Base-by-base conservation (phyloP, 495 filamentous ascomycete genomes). In the Pyronema omphalodes region DNA sequence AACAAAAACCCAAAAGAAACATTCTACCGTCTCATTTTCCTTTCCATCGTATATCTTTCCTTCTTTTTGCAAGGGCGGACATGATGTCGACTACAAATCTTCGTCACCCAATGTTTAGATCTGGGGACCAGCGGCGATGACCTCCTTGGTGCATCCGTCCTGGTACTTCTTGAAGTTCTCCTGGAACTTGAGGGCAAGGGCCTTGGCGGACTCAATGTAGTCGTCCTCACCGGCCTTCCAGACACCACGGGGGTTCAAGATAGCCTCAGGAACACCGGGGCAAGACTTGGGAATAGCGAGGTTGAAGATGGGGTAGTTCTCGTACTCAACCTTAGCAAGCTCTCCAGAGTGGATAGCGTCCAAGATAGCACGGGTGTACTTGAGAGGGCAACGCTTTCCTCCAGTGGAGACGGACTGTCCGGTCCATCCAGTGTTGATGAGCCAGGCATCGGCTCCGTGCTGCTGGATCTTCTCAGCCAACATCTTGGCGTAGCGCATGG, bases 371-470 rank as follows among this genome's bases (percentile, higher is more conserved):
- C 91, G 87, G 40, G 91, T 98, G 76, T 96, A 96, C 76, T 95
- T 94, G 64, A 96, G 79, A 50, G 93, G 89, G 81, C 91, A 96
- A 61, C 93, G 86, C 78, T 94, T 95, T 68, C 93, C 91, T 61
- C 89, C 91, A 63, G 87, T 91, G 67, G 80, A 80, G 67, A 86
- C 87, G 62, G 88, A 86, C 67, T 91, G 93, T 67, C 93, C 93
- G 66, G 94, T 89, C 93, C 93, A 98, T 58, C 91, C 91, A 58
- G 91, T 98, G 80, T 98, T 98, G 68, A 98, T 79, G 52, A 98
- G 75, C 91, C 91, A 98, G 66, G 91, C 91, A 68, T 96, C 93
- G 70, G 86, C 84, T 66, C 86, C 85, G 80, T 98, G 88, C 58
- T 85, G 65, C 61, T 85, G 77, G 71, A 98, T 96, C 81, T 96